These are phyloP conservation scores for Soucietia sequanensis DNA, from an alignment of 805 yeast genomes.

Conservation along the genomic window DNA sequence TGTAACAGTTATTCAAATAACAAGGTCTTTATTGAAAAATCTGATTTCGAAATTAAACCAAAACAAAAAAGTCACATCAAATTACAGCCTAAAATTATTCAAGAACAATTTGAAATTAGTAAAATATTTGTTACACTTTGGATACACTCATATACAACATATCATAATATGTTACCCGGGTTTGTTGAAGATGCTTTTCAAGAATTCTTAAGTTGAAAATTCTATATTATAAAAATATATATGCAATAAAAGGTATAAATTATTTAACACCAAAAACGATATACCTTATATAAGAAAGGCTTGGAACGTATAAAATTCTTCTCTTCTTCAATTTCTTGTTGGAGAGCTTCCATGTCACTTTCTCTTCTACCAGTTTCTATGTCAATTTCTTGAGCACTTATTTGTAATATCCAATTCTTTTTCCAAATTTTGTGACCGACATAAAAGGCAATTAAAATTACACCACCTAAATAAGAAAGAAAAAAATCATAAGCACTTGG, in stretches of 20 bases:
- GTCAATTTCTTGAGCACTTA: slow-evolving; percentile 36
- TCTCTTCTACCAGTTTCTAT: slow-evolving; percentile 45
- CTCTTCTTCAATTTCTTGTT: slow-evolving; percentile 33
- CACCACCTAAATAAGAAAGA: slow-evolving; percentile 35
- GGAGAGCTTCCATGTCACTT: slow-evolving; percentile 38
- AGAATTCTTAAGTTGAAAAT: too few relatives aligned
- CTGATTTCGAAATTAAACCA: slow-evolving; percentile 13
- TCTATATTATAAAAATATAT: too few relatives aligned
- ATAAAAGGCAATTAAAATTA: slow-evolving; percentile 34
- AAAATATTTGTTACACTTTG: slow-evolving; percentile 20
- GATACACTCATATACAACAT: slow-evolving; percentile 9
- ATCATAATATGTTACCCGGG: slow-evolving; percentile 8
- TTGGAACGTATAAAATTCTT: slow-evolving; percentile 27
- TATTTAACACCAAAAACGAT: slow-evolving; percentile 33
- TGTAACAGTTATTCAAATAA: slow-evolving; percentile 7
- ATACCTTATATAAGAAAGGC: slow-evolving; percentile 34
- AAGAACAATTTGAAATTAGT: slow-evolving; percentile 14
- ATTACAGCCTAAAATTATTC: slow-evolving; percentile 8
- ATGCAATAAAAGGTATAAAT: background rate
- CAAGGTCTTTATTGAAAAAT: slow-evolving; percentile 12
- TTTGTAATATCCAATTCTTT: slow-evolving; percentile 35
- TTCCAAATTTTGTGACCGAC: slow-evolving; percentile 41
- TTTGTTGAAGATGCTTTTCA: background rate
- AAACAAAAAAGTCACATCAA: slow-evolving; percentile 16
- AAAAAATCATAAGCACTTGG: slow-evolving; percentile 37